Conservation (phyloP, 352 stramenopile genomes). For the Aphanomyces invadans region DNA sequence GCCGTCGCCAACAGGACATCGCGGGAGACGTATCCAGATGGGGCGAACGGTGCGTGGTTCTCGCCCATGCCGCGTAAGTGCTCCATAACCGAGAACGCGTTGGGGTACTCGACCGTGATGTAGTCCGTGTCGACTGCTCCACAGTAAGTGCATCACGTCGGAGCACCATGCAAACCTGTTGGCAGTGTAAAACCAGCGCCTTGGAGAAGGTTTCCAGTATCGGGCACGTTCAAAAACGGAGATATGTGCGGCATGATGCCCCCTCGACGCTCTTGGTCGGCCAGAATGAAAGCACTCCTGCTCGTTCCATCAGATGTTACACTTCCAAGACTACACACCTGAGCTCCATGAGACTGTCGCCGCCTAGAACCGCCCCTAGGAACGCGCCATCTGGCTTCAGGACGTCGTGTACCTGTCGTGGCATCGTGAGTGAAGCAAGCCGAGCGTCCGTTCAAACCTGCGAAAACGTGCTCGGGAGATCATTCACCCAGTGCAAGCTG, state of each 20-base stretch:
- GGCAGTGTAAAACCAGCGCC: constrained; percentile 90
- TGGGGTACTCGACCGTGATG: constrained; percentile 90
- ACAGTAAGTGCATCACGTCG: too few species aligned
- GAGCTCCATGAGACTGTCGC: constrained; percentile 93
- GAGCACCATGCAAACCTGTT: too few species aligned
- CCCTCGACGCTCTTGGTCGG: constrained; percentile 91
- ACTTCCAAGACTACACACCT: constrained; percentile 30
- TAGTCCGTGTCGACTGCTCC: constrained; percentile 96
- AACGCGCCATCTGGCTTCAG: constrained; percentile 97
- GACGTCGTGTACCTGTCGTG: constrained; percentile 34
- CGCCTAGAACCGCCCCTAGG: constrained; percentile 92
- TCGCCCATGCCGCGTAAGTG: constrained; percentile 94
- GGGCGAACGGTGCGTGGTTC: constrained; percentile 85
- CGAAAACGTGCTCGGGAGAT: constrained; percentile 84
- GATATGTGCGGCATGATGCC: constrained; percentile 93
- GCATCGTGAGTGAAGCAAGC: not conserved
- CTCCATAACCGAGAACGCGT: constrained; percentile 95
- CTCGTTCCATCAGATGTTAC: not conserved
- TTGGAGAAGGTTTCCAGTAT: constrained; percentile 90
- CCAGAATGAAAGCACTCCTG: constrained; percentile 89
- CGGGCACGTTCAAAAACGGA: constrained; percentile 93
- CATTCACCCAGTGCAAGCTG: constrained; percentile 96
- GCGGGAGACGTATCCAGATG: constrained; percentile 35
- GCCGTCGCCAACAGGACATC: constrained; percentile 92
- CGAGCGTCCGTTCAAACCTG: constrained; percentile 32